These are phyloP conservation scores for Cryphonectria naterciae DNA, from an alignment of 2,329 filamentous ascomycete species.

Conservation along the genomic window DNA sequence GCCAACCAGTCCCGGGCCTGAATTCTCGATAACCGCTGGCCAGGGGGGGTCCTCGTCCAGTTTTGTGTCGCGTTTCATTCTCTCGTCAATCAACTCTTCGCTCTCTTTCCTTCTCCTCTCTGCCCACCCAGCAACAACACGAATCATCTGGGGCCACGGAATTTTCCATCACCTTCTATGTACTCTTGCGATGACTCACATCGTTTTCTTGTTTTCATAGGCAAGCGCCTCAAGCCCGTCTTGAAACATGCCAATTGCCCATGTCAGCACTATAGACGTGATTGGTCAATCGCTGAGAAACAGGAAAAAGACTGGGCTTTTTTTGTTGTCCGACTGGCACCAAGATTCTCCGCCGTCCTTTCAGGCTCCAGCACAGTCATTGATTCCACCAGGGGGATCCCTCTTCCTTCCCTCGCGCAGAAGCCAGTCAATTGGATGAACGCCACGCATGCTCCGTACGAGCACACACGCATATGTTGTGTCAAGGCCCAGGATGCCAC, in stretches of 20 bases:
- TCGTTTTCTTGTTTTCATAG: neutral
- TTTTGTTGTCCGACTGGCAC: neutral
- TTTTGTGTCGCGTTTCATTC: neutral
- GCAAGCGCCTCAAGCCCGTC: neutral
- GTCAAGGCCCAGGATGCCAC: neutral
- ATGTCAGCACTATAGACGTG: neutral
- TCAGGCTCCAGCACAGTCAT: neutral
- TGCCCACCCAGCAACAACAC: too few species aligned
- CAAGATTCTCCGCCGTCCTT: neutral
- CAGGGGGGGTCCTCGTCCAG: neutral
- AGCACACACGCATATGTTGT: neutral
- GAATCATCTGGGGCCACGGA: too few species aligned
- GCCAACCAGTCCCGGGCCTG: neutral
- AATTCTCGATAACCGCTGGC: conserved; percentile 1
- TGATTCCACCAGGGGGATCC: neutral
- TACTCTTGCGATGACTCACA: neutral
- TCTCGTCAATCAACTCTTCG: neutral
- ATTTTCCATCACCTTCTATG: neutral
- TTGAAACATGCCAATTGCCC: neutral
- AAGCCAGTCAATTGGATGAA: neutral
- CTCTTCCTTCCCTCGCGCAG: neutral
- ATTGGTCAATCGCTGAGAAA: neutral
- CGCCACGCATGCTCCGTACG: neutral
- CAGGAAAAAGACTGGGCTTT: too few species aligned
- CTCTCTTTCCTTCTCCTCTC: neutral